Conservation (phyloP, 345 rosid species). For the Lepidium didymum region DNA sequence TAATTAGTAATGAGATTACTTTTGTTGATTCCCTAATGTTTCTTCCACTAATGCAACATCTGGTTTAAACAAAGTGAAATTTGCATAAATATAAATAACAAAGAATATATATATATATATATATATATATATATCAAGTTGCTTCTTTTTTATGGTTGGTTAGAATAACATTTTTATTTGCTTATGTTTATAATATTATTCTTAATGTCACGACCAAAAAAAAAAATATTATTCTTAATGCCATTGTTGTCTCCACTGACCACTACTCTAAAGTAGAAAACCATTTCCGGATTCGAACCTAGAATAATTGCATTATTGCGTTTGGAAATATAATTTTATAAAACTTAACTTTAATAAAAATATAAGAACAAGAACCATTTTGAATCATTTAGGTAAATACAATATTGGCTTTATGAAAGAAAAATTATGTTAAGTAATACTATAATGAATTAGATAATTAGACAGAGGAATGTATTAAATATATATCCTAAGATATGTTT, state of each 20-base stretch:
- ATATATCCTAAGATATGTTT: too few species aligned
- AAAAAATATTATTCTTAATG: too few species aligned
- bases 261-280: constrained; percentile 11
- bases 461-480: too few species aligned
- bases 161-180: background rate
- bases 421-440: background rate
- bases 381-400: background rate
- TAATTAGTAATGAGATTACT: constrained; percentile 5
- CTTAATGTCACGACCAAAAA: background rate
- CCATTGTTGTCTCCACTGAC: constrained; percentile 14
- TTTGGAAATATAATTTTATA: background rate
- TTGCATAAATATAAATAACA: background rate
- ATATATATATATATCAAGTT: too few species aligned
- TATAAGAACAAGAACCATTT: background rate
- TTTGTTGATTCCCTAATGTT: constrained; percentile 15
- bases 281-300: constrained; percentile 4
- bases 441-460: too few species aligned
- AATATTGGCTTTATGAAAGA: background rate
- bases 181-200: constrained; percentile 7
- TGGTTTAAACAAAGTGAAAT: background rate
- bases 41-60: constrained; percentile 25
- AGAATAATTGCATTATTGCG: background rate
- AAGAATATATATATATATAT: background rate
- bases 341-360: background rate
- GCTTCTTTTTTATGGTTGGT: background rate